These are phyloP conservation scores for Candida koratica DNA, from an alignment of 805 yeast species.

Conservation along the genomic window DNA sequence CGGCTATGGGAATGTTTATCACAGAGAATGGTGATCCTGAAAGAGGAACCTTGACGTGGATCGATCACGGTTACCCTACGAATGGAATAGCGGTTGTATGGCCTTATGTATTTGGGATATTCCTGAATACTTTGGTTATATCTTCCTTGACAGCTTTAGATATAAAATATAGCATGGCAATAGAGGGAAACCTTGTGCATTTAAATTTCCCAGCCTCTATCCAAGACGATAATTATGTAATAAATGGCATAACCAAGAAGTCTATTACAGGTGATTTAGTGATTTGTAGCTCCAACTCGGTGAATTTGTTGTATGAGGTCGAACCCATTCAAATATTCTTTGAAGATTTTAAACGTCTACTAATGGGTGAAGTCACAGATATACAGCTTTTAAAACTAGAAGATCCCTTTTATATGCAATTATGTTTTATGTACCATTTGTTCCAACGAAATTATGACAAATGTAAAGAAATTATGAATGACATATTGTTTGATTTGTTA, in stretches of 20 bases:
- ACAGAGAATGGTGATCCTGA: constrained; percentile 38
- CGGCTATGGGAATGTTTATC: constrained; percentile 40
- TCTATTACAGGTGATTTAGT: constrained; percentile 4
- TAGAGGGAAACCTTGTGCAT: constrained; percentile 4
- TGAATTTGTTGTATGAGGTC: constrained; percentile 5
- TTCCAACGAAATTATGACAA: constrained; percentile 9
- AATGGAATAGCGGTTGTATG: constrained; percentile 31
- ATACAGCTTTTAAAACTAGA: not conserved
- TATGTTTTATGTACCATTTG: constrained; percentile 8
- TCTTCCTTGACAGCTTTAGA: constrained; percentile 23
- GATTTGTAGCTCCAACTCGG: not conserved
- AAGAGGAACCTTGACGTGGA: constrained; percentile 40
- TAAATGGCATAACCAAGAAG: constrained; percentile 8
- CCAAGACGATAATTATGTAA: constrained; percentile 10
- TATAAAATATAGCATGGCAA: constrained; percentile 8
- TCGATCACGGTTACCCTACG: constrained; percentile 31
- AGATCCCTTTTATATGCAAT: constrained; percentile 12
- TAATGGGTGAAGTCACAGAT: constrained; percentile 1
- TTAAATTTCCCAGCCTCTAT: constrained; percentile 4
- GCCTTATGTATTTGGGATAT: constrained; percentile 36
- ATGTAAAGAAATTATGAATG: constrained; percentile 1
- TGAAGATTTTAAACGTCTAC: constrained; percentile 4
- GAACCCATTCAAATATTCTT: constrained; percentile 5
- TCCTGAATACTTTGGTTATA: constrained; percentile 17
- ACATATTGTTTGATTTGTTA: constrained; percentile 1